These are phyloP conservation scores for Shiraia sp. DNA, from an alignment of 2,329 filamentous ascomycete genomes.

Conservation along the genomic window DNA sequence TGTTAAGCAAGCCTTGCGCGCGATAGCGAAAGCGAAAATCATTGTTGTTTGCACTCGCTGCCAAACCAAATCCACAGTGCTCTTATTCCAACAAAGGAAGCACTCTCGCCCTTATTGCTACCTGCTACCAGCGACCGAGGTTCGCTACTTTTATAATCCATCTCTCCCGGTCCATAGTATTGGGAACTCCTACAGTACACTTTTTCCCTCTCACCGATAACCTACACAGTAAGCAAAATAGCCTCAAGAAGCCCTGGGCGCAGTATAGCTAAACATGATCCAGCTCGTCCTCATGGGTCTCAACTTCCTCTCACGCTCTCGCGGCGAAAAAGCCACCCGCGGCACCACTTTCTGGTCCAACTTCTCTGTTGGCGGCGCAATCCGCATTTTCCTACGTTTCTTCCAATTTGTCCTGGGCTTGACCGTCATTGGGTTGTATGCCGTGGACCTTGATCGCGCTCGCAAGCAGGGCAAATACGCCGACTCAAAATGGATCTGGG, in stretches of 20 bases:
- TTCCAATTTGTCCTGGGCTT: constrained; percentile 77
- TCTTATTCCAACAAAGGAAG: neutral
- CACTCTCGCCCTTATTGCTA: neutral
- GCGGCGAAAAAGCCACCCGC: constrained; percentile 34
- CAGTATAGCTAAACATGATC: constrained; percentile 3
- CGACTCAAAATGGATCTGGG: constrained; percentile 59
- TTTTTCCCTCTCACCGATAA: neutral
- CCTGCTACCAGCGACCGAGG: neutral
- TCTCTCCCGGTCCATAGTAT: no score
- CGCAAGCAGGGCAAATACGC: constrained; percentile 49
- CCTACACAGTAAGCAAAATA: neutral
- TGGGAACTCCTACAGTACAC: neutral
- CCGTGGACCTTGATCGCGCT: constrained; percentile 43
- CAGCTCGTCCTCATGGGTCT: constrained; percentile 29
- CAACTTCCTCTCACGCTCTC: constrained; percentile 35
- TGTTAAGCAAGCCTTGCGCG: neutral
- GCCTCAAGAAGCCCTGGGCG: neutral
- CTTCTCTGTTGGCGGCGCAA: constrained; percentile 18
- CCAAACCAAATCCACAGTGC: neutral
- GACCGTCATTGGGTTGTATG: constrained; percentile 74
- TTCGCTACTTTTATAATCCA: neutral
- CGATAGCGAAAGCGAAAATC: neutral
- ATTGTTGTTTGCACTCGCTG: neutral
- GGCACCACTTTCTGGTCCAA: constrained; percentile 24
- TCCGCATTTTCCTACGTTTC: constrained; percentile 69